Evolutionary conservation across 805 yeast species (phyloP).

Genomic region (Saturnispora besseyi): DNA sequence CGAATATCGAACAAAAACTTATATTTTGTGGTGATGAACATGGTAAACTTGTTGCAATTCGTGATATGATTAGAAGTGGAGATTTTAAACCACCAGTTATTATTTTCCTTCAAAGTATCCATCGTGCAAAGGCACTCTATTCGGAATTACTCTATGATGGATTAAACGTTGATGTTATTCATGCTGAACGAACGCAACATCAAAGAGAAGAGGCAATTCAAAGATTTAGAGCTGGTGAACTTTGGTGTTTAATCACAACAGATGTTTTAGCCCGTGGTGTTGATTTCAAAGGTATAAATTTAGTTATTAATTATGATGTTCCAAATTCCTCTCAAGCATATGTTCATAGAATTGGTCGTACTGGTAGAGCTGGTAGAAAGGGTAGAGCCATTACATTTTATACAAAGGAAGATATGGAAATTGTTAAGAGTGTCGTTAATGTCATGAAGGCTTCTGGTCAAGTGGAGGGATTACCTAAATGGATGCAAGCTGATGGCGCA

Average conservation of each 20-base stretch:
- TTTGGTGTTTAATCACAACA: conserved; percentile 95
- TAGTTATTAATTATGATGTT: conserved; percentile 93
- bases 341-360: conserved; percentile 97
- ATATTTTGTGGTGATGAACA: conserved; percentile 88
- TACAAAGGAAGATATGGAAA: conserved; percentile 76
- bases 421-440: conserved; percentile 76
- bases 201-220: conserved; percentile 84
- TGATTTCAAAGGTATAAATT: conserved; percentile 90
- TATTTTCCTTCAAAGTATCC: conserved; percentile 83
- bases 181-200: conserved; percentile 82
- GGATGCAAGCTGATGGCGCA: conserved; percentile 59
- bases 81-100: conserved; percentile 89
- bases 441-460: conserved; percentile 93
- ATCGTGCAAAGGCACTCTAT: conserved; percentile 90
- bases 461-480: conserved; percentile 50
- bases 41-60: conserved; percentile 86
- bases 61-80: conserved; percentile 78
- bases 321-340: conserved; percentile 91
- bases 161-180: conserved; percentile 89
- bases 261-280: conserved; percentile 96
- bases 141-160: conserved; percentile 90
- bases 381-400: conserved; percentile 90
- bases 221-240: conserved; percentile 77
- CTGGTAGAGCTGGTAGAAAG: conserved; percentile 86
- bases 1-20: conserved; percentile 71